phyloP scores from a whole-genome alignment of 805 yeast species.

The Schwanniomyces sp. region DNA sequence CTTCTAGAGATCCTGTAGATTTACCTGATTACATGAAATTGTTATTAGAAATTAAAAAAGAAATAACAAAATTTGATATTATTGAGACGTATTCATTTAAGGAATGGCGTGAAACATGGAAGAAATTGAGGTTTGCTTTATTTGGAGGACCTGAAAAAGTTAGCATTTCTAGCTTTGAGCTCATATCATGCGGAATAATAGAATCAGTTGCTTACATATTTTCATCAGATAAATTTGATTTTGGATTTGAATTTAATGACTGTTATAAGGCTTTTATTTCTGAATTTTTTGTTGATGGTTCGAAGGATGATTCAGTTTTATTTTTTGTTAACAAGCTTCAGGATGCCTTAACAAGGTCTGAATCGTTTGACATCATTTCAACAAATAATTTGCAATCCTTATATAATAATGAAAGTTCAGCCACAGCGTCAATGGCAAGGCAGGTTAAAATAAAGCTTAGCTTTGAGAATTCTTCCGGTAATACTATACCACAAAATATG shows the following conservation, averaged over 20 bases:
- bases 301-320: constrained; percentile 31
- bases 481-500: constrained; percentile 20
- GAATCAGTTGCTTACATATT: constrained; percentile 40
- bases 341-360: constrained; percentile 71
- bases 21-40: constrained; percentile 16
- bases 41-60: constrained; percentile 11
- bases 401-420: constrained; percentile 19
- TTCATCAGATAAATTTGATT: constrained; percentile 12
- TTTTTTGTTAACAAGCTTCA: constrained; percentile 61
- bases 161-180: constrained; percentile 69
- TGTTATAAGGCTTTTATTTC: constrained; percentile 46
- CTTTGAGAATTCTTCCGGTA: constrained; percentile 12
- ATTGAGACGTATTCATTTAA: constrained; percentile 29
- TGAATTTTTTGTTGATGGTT: constrained; percentile 29
- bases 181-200: constrained; percentile 67
- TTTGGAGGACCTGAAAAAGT: constrained; percentile 9
- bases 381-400: constrained; percentile 33
- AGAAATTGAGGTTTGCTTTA: constrained; percentile 14
- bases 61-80: constrained; percentile 5
- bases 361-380: constrained; percentile 63
- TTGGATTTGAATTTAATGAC: constrained; percentile 25
- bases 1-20: constrained; percentile 13
- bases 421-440: constrained; percentile 64
- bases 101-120: constrained; percentile 31
- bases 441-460: constrained; percentile 62